Percentiles rank a stretch among this genome's conserved stretches.
Evolutionary conservation across 352 stramenopile genomes (phyloP).

Genomic region (Globisporangium heterothallicum): DNA sequence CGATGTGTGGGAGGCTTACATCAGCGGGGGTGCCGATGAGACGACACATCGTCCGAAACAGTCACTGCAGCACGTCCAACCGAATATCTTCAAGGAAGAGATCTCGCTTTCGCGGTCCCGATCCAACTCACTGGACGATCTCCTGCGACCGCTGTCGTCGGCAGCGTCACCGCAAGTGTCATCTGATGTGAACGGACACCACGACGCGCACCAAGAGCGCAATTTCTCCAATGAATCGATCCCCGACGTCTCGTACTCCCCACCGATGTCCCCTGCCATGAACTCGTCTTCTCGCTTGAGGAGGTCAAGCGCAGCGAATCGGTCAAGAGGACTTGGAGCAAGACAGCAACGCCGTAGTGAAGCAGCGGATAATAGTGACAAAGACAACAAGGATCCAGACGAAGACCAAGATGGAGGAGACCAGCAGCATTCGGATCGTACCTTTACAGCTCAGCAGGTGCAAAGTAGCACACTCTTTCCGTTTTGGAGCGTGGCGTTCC

Average conservation of each 20-base stretch:
- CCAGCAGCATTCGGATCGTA: background rate
- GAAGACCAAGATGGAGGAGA: background rate
- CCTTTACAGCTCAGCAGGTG: no score
- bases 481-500: slow-evolving; percentile 36
- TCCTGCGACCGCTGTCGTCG: background rate
- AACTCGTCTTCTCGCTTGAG: slow-evolving; percentile 2
- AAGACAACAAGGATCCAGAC: background rate
- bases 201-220: slow-evolving; percentile 3
- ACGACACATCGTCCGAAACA: background rate
- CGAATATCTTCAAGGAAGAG: slow-evolving; percentile 21
- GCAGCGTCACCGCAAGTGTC: background rate
- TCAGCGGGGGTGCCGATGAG: slow-evolving; percentile 22
- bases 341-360: background rate
- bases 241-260: slow-evolving; percentile 23
- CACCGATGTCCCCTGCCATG: slow-evolving; percentile 15
- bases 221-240: slow-evolving; percentile 19
- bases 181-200: background rate
- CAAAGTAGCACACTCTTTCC: slow-evolving; percentile 19
- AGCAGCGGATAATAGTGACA: background rate
- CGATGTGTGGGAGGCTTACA: slow-evolving; percentile 34
- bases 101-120: slow-evolving; percentile 15
- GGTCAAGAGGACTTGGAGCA: background rate
- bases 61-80: slow-evolving; percentile 4
- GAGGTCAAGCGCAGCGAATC: background rate
- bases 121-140: slow-evolving; percentile 8